These are phyloP conservation scores for Exophiala sp. DNA, from an alignment of 2,329 filamentous ascomycete species.

Conservation along the genomic window DNA sequence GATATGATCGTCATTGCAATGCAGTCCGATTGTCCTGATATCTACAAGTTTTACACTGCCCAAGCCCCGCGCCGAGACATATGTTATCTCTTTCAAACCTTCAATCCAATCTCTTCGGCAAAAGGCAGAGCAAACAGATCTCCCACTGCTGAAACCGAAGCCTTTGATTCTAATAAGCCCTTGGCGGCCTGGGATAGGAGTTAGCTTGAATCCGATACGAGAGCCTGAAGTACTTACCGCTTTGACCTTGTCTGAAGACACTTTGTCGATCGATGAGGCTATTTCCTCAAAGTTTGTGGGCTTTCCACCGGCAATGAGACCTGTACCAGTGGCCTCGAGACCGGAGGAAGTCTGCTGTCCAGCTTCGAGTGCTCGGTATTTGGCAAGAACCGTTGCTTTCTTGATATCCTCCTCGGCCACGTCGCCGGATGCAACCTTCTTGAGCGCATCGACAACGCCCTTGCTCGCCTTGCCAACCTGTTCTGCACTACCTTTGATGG, in stretches of 20 bases:
- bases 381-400: conserved; percentile 89
- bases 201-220: conserved; percentile 1
- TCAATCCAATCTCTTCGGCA: conserved; percentile 89
- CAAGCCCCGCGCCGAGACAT: neutral
- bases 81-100: conserved; percentile 63
- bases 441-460: conserved; percentile 75
- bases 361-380: conserved; percentile 83
- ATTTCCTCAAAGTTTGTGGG: conserved; percentile 79
- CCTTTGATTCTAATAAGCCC: conserved; percentile 80
- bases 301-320: conserved; percentile 76
- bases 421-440: conserved; percentile 72
- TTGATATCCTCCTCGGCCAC: conserved; percentile 79
- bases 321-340: conserved; percentile 78
- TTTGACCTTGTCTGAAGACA: conserved; percentile 81
- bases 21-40: neutral
- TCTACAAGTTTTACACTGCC: conserved; percentile 19
- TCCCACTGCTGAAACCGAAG: conserved; percentile 82
- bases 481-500: conserved; percentile 70
- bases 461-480: conserved; percentile 71
- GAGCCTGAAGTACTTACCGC: conserved; percentile 53
- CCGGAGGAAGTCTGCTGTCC: conserved; percentile 74
- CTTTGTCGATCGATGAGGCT: conserved; percentile 72
- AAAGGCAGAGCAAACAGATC: conserved; percentile 89
- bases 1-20: no score
- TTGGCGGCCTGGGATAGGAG: conserved; percentile 68